Conservation (phyloP, 768 basidiomycete genomes). For the Cystofilobasidium macerans region DNA sequence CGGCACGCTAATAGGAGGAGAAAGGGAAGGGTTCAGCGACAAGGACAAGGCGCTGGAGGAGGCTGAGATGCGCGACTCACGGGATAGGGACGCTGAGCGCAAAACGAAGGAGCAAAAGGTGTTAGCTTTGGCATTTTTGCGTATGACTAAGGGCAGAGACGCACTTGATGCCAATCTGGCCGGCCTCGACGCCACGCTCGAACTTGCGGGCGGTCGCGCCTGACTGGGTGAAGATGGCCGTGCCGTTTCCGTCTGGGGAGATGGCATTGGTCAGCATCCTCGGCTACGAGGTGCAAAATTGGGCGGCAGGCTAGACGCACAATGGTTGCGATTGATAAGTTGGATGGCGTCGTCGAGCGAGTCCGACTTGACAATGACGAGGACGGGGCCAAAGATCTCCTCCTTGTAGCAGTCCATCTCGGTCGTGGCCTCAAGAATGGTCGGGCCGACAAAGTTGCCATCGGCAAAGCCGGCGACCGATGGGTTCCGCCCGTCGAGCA, state of each 20-base stretch:
- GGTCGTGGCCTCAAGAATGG: constrained; percentile 70
- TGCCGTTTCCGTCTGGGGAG: constrained; percentile 56
- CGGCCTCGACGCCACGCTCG: constrained; percentile 68
- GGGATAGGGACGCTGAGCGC: constrained; percentile 22
- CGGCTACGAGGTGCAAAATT: too few relatives aligned
- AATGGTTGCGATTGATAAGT: constrained; percentile 78
- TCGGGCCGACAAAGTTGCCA: constrained; percentile 92
- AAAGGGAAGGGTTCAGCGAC: not conserved
- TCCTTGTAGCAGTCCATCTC: constrained; percentile 78
- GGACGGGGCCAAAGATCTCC: constrained; percentile 90
- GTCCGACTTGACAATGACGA: constrained; percentile 64
- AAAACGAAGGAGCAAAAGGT: too few relatives aligned
- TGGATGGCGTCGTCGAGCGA: constrained; percentile 81
- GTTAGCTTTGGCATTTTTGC: too few relatives aligned
- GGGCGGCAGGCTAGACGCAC: too few relatives aligned
- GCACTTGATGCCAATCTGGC: constrained; percentile 64
- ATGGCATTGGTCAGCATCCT: not conserved
- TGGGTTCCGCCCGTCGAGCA: constrained; percentile 69
- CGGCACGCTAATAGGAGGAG: constrained; percentile 80
- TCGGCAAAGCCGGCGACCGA: constrained; percentile 61
- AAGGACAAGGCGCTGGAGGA: not conserved
- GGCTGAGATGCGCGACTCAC: not conserved
- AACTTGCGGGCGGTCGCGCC: constrained; percentile 92
- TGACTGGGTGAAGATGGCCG: constrained; percentile 91
- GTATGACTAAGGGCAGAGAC: too few relatives aligned